These are phyloP conservation scores for Tolypocladium ophioglossoides DNA, from an alignment of 2,329 filamentous ascomycete genomes.

Conservation along the genomic window DNA sequence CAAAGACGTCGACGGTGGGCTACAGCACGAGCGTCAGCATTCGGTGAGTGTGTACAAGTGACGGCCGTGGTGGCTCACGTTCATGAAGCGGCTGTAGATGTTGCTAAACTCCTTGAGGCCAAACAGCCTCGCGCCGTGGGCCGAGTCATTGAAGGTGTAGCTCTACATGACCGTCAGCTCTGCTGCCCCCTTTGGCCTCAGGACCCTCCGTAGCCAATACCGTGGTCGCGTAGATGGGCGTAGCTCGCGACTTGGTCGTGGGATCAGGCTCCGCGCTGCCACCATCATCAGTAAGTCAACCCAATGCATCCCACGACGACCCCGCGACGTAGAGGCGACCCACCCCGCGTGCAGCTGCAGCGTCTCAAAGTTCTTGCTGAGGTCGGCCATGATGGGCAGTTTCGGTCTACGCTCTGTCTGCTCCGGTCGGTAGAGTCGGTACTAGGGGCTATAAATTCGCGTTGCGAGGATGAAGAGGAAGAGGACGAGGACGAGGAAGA, in stretches of 20 bases:
- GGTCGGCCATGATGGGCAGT: constrained; percentile 26
- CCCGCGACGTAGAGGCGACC: constrained; percentile 11
- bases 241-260: constrained; percentile 75
- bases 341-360: constrained; percentile 80
- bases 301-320: neutral
- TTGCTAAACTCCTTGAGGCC: constrained; percentile 95
- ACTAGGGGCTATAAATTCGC: neutral
- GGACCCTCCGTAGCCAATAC: constrained; percentile 19
- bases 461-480: neutral
- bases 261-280: constrained; percentile 68
- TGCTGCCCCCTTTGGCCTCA: neutral
- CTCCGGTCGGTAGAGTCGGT: neutral
- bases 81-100: constrained; percentile 96
- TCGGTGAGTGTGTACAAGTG: neutral
- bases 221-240: constrained; percentile 94
- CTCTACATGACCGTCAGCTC: constrained; percentile 40
- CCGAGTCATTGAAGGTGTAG: constrained; percentile 90
- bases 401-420: neutral
- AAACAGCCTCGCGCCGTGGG: constrained; percentile 89
- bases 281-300: neutral
- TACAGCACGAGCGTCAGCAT: constrained; percentile 19
- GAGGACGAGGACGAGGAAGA: constrained; percentile 13
- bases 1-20: constrained; percentile 92
- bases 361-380: constrained; percentile 65
- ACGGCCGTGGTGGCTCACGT: constrained; percentile 41